A percentile compares a stretch with the other conserved stretches of the same genome.
Evolutionary conservation across 441 rosid species (phyloP).

Genomic region (Mallotus repandus): DNA sequence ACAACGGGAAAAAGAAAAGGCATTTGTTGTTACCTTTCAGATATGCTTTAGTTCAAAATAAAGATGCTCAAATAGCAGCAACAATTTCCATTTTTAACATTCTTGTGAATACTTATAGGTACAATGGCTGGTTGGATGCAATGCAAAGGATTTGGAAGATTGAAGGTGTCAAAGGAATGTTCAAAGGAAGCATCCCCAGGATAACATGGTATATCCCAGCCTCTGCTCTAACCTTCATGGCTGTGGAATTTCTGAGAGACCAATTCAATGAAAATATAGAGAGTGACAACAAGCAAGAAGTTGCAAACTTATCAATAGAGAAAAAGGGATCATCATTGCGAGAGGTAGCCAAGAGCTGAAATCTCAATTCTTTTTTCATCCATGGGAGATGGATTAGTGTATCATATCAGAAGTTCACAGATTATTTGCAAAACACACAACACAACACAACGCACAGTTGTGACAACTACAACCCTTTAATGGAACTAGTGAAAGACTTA

Average conservation of each 20-base stretch:
- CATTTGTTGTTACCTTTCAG: neutral
- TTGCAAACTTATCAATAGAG: conserved; percentile 48
- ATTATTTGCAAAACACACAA: neutral
- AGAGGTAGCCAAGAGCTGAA: conserved; percentile 37
- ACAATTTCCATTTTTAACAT: neutral
- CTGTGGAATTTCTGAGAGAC: conserved; percentile 81
- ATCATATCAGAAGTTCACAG: neutral
- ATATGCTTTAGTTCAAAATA: neutral
- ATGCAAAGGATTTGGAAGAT: conserved; percentile 55
- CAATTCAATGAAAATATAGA: conserved; percentile 44
- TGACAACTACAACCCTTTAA: no score
- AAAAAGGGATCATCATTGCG: conserved; percentile 46
- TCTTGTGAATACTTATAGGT: conserved; percentile 36
- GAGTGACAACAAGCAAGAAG: conserved; percentile 28
- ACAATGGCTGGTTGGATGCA: conserved; percentile 82
- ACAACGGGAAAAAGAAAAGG: neutral
- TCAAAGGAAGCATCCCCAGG: conserved; percentile 88
- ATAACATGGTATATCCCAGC: conserved; percentile 95
- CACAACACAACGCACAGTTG: no score
- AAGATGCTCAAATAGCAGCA: neutral
- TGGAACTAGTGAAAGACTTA: no score
- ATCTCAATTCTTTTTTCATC: neutral
- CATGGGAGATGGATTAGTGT: no score
- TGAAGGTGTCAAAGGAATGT: conserved; percentile 77
- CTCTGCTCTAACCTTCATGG: conserved; percentile 95